phyloP scores from a whole-genome alignment of 441 rosid genomes.

The Jatropha podagrica region DNA sequence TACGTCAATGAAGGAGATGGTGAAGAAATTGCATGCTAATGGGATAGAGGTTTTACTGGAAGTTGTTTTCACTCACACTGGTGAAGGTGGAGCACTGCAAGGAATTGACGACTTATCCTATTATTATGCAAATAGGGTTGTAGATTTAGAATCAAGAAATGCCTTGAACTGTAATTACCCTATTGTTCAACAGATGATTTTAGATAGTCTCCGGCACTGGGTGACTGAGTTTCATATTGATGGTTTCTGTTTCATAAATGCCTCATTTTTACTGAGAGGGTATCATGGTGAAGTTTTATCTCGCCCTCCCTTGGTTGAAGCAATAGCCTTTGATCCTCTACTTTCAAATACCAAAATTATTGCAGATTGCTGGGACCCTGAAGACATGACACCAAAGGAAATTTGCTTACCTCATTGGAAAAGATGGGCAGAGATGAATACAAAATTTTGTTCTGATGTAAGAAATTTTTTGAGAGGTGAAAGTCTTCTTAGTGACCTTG shows the following conservation, averaged over 20 bases:
- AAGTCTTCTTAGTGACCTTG: constrained; percentile 70
- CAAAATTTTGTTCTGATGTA: constrained; percentile 60
- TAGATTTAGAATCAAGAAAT: constrained; percentile 39
- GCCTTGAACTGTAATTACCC: constrained; percentile 76
- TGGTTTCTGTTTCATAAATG: constrained; percentile 84
- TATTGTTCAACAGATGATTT: constrained; percentile 62
- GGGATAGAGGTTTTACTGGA: constrained; percentile 83
- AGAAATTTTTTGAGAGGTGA: constrained; percentile 75
- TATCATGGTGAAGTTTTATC: constrained; percentile 61
- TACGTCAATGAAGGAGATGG: constrained; percentile 82
- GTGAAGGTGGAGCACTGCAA: constrained; percentile 56
- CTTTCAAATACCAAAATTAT: constrained; percentile 73
- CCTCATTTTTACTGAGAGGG: constrained; percentile 69
- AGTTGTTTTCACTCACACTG: constrained; percentile 74
- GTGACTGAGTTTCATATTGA: constrained; percentile 79
- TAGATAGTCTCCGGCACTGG: constrained; percentile 84
- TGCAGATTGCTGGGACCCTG: constrained; percentile 79
- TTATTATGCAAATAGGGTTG: constrained; percentile 38
- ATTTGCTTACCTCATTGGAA: constrained; percentile 85
- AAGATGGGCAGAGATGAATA: constrained; percentile 80
- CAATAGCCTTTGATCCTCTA: constrained; percentile 86
- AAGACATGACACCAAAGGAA: constrained; percentile 36
- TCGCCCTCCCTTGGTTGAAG: constrained; percentile 85
- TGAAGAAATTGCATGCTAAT: constrained; percentile 68
- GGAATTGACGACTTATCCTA: constrained; percentile 75